Conservation (phyloP, 1,139 yeast genomes). For the Suhomyces yuchorum region DNA sequence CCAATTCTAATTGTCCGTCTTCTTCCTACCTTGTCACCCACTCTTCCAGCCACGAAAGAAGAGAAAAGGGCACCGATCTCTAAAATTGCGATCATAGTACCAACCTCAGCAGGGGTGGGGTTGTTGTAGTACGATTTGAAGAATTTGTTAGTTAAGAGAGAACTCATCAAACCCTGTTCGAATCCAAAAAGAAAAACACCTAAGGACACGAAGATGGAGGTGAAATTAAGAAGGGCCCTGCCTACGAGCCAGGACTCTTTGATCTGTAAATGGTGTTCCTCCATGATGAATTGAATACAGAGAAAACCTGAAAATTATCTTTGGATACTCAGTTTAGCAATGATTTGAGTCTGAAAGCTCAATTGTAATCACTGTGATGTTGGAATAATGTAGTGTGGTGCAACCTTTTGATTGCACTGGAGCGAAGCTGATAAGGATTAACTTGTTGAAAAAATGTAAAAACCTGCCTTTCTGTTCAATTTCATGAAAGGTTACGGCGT, state of each 20-base stretch:
- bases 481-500: not conserved
- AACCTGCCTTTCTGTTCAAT: not conserved
- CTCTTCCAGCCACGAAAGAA: constrained; percentile 71
- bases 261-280: constrained; percentile 29
- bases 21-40: constrained; percentile 82
- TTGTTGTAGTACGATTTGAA: constrained; percentile 73
- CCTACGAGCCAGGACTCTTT: constrained; percentile 54
- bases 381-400: not conserved
- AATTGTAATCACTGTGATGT: not conserved
- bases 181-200: constrained; percentile 65
- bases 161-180: constrained; percentile 64
- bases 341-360: not conserved
- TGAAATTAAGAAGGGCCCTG: constrained; percentile 53
- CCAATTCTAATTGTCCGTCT: constrained; percentile 81
- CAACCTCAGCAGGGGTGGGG: constrained; percentile 69
- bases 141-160: constrained; percentile 64
- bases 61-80: constrained; percentile 85
- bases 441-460: not conserved
- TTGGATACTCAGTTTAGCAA: not conserved
- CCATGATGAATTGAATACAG: not conserved
- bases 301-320: not conserved
- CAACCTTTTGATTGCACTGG: no score
- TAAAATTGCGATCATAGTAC: constrained; percentile 80
- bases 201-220: constrained; percentile 59
- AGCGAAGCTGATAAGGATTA: no score